Conservation (phyloP, 306 rosid species). For the Dalbergia cultrata region DNA sequence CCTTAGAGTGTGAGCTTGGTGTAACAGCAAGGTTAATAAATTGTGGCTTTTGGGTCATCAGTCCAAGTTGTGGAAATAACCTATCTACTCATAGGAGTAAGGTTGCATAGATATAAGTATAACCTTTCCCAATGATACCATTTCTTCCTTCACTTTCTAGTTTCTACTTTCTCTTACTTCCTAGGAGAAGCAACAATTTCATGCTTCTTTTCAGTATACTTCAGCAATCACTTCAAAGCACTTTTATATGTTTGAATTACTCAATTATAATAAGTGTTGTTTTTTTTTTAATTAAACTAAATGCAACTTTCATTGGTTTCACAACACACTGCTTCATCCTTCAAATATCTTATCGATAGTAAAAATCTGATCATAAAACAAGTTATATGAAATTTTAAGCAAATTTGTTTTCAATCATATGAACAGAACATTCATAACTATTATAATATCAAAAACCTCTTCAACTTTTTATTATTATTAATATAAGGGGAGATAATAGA, state of each 20-base stretch:
- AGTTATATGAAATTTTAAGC: background rate
- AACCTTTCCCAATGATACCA: background rate
- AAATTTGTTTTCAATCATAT: conserved; percentile 15
- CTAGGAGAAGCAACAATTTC: conserved; percentile 5
- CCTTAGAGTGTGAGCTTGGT: background rate
- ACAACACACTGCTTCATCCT: conserved; percentile 16
- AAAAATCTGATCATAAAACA: conserved; percentile 9
- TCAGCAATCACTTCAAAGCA: conserved; percentile 2
- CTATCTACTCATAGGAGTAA: background rate
- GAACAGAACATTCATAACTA: conserved; percentile 15
- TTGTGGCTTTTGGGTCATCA: conserved; percentile 2
- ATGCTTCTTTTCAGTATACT: conserved; percentile 7
- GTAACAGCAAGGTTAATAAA: conserved; percentile 10
- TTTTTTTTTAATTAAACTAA: background rate
- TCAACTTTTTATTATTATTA: background rate
- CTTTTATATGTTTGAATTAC: background rate
- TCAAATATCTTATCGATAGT: conserved; percentile 13
- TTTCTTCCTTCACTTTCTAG: background rate
- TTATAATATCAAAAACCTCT: background rate
- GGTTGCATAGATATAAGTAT: background rate
- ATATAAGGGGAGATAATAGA: background rate
- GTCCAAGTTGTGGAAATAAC: conserved; percentile 19
- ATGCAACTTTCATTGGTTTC: conserved; percentile 1
- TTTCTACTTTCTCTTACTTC: conserved; percentile 21
- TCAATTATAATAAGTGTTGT: background rate